Base-by-base conservation (phyloP, 2,329 filamentous ascomycete genomes). In the Colletotrichum costaricense region DNA sequence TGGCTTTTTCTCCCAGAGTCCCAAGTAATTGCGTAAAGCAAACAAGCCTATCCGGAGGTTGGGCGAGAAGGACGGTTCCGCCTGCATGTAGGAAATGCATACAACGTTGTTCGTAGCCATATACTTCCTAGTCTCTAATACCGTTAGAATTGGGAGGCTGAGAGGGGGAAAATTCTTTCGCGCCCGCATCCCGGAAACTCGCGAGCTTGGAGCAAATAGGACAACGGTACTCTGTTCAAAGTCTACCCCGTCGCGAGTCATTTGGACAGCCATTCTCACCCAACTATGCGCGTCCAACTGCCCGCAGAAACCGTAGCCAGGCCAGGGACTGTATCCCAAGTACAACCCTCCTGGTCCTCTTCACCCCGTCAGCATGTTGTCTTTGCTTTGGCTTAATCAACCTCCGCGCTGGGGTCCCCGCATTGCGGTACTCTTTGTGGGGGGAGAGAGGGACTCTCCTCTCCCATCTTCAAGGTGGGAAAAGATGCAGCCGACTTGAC, bases 361-460 rank as follows among this genome's bases (percentile, higher is more conserved):
- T 49, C 42, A 49, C 19, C 16, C 46, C 57, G 59, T 67, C 55
- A 16, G 42, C 33, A 55, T 58, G 38, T 56, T 24, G 14, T 54
- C 22, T 33, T 58, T 49, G 54, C 55, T 58, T 49, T 60, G 58
- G 16, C 60, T 63, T 54, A 33, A 60, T 38, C 33, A 49, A 16
- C 67, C 69, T 69, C 66, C 69, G 54, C 69, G 69, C 59, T 73
- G 70, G 70, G 67, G 70, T 65, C 70, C 70, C 70, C 70, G 67
- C 70, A 70, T 60, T 64, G n/a, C 7, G 11, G 7, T 57, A 46
- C 28, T 58, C 42, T 16, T 6, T 70, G 66, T 57, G 70, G 59
- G 55, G 66, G 22, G 26, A n/a, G 62, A 35, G 35, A 16, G 35
- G 16, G 35, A 19, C 9, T 19, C 16, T n/a, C 19, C 42, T n/a